Percentiles rank a stretch among this genome's conserved stretches.
These are phyloP conservation scores for Gentiana straminea DNA, from an alignment of 257 asterid species.

Conservation along the genomic window DNA sequence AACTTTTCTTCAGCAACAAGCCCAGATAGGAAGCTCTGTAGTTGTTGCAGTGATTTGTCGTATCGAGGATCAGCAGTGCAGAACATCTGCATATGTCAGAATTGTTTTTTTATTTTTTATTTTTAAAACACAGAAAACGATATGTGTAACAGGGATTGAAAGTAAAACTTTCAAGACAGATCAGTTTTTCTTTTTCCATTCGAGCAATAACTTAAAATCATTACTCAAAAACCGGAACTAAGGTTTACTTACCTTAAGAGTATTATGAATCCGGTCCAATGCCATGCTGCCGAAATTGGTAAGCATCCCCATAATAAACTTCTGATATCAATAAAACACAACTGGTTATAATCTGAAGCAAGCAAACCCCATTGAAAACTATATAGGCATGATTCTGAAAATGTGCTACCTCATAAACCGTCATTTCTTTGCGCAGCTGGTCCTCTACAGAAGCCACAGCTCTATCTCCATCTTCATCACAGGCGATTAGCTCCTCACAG, in stretches of 20 bases:
- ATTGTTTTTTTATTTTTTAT: conserved; percentile 1
- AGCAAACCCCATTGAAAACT: no score
- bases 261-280: conserved; percentile 87
- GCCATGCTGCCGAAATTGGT: conserved; percentile 98
- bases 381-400: neutral
- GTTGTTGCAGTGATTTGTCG: conserved; percentile 90
- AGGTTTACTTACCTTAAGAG: conserved; percentile 60
- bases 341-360: no score
- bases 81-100: conserved; percentile 60
- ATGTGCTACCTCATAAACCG: conserved; percentile 69
- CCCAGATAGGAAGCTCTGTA: conserved; percentile 83
- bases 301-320: conserved; percentile 89
- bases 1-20: conserved; percentile 91
- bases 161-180: no score
- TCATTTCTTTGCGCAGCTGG: conserved; percentile 89
- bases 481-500: conserved; percentile 68
- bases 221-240: neutral
- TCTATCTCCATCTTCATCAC: conserved; percentile 80
- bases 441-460: conserved; percentile 92
- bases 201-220: neutral
- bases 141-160: neutral
- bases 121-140: neutral
- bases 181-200: no score
- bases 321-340: conserved; percentile 34
- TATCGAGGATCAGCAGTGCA: conserved; percentile 85